phyloP scores from a whole-genome alignment of 805 yeast genomes.

The Candida succiphila region DNA sequence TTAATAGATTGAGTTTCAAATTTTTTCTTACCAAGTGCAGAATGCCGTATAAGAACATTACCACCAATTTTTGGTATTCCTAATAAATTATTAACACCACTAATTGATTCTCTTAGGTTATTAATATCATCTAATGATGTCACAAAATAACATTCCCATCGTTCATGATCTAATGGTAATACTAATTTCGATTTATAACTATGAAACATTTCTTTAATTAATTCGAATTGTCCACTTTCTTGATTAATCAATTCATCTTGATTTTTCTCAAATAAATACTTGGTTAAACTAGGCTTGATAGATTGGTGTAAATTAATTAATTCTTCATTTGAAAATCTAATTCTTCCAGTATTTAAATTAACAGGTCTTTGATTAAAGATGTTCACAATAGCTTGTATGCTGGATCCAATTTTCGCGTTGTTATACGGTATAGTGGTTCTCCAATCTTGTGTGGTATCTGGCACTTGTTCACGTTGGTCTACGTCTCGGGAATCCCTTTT shows the following conservation, averaged over 20 bases:
- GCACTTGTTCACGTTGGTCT: too few species aligned
- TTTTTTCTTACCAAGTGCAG: too few species aligned
- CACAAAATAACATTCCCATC: constrained; percentile 16
- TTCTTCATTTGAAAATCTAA: not conserved
- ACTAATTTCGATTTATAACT: not conserved
- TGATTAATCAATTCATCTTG: constrained; percentile 12
- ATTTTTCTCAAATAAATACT: constrained; percentile 11
- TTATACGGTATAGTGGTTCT: too few species aligned
- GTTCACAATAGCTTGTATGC: too few species aligned
- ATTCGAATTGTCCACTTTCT: not conserved
- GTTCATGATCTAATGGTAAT: constrained; percentile 9
- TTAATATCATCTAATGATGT: constrained; percentile 10
- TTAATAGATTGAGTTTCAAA: too few species aligned
- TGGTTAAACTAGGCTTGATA: not conserved
- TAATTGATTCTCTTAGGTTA: not conserved
- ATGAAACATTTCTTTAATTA: not conserved
- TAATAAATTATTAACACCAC: not conserved
- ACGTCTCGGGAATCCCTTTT: too few species aligned
- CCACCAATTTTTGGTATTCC: too few species aligned
- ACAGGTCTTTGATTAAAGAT: too few species aligned
- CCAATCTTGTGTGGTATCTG: too few species aligned
- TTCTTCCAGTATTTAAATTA: too few species aligned
- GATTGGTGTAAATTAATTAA: not conserved
- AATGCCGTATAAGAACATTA: too few species aligned
- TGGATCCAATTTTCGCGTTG: too few species aligned